Evolutionary conservation across 2,329 filamentous ascomycete genomes (phyloP).

Genomic region (Phoma sp.): DNA sequence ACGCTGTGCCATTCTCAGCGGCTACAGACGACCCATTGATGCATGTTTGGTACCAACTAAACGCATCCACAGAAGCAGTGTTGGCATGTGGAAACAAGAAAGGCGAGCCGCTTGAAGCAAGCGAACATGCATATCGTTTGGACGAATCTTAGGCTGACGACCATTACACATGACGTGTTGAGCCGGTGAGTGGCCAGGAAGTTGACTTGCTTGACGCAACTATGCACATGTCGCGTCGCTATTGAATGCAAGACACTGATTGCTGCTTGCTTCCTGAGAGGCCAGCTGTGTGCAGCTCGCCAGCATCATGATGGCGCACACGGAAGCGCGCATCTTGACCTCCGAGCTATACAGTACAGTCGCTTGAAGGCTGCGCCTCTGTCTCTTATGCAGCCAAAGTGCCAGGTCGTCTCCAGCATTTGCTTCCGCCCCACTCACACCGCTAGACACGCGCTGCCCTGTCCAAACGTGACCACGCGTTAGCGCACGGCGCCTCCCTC

Average conservation of each 20-base stretch:
- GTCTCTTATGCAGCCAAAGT: not conserved
- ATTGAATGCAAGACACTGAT: not conserved
- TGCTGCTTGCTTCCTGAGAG: not conserved
- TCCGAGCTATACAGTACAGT: not conserved
- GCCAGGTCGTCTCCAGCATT: not conserved
- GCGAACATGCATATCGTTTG: not conserved
- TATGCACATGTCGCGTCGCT: not conserved
- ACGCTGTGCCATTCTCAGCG: not conserved
- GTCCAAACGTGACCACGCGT: constrained; percentile 20
- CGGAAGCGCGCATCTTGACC: not conserved
- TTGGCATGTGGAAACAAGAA: not conserved
- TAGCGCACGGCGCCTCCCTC: constrained; percentile 2
- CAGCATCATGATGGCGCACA: not conserved
- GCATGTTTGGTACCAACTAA: not conserved
- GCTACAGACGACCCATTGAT: not conserved
- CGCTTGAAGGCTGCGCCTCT: not conserved
- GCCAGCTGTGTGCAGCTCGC: not conserved
- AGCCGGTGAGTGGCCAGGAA: not conserved
- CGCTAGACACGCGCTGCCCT: constrained; percentile 8
- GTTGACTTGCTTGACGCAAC: not conserved
- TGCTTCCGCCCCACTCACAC: constrained; percentile 3
- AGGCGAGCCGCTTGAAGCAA: not conserved
- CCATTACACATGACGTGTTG: constrained; percentile 13
- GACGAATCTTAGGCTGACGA: constrained; percentile 1
- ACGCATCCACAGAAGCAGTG: not conserved